These are phyloP conservation scores for Saccharomyces kudriavzevii DNA, from an alignment of 805 yeast species.

Conservation along the genomic window DNA sequence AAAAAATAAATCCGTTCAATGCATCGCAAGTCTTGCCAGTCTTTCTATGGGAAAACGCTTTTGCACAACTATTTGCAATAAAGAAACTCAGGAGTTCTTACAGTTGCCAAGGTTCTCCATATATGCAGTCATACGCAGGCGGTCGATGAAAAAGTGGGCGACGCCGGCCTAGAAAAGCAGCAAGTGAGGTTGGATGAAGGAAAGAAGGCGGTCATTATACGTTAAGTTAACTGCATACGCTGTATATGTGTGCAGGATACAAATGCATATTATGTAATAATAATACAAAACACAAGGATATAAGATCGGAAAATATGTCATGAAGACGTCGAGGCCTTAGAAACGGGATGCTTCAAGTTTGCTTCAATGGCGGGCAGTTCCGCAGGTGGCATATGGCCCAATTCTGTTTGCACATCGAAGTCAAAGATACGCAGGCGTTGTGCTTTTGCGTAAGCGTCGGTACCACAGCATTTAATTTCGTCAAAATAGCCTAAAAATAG, in stretches of 20 bases:
- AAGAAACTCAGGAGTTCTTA: neutral
- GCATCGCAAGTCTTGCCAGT: neutral
- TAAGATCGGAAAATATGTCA: neutral
- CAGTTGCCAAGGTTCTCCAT: neutral
- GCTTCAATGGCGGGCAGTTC: slow-evolving; percentile 16
- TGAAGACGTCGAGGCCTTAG: slow-evolving; percentile 5
- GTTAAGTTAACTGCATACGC: neutral
- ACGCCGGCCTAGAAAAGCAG: neutral
- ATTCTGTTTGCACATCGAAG: slow-evolving; percentile 18
- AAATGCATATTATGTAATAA: neutral
- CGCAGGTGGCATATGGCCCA: slow-evolving; percentile 17
- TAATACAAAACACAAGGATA: neutral
- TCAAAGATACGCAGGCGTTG: slow-evolving; percentile 7
- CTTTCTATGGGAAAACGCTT: neutral
- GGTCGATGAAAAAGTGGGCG: neutral
- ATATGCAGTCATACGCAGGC: neutral
- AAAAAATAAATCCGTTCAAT: neutral
- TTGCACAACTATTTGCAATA: neutral
- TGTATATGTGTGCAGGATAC: neutral
- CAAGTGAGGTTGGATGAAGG: neutral
- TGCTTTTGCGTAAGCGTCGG: neutral
- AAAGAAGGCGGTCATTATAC: neutral
- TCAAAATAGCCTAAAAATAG: slow-evolving; percentile 18
- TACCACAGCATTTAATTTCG: slow-evolving; percentile 13
- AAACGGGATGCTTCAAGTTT: slow-evolving; percentile 1